Evolutionary conservation across 2,329 filamentous ascomycete species (phyloP), one percentile per base, ranked within the genome.

Genomic region (Pseudocercospora fijiensis): DNA sequence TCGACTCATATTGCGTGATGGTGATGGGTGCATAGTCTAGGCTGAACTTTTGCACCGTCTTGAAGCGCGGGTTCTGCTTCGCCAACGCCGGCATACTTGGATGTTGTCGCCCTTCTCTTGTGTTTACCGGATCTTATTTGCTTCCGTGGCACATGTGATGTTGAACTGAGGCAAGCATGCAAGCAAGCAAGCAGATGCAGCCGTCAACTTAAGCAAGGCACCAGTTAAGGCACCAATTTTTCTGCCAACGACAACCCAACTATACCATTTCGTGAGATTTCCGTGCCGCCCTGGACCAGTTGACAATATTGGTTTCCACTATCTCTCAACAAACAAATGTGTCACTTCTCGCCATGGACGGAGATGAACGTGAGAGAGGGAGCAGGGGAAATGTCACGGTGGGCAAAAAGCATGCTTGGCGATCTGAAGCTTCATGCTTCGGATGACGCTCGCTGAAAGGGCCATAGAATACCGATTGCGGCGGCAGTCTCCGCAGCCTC

Each of bases 1-100:
- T 87, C 5, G 95, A 99, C 74, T 96, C 92, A 90, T 99, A 99
- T 76, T 97, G 93, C 22, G 92, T 94, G 77, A 99, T 90, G 61
- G 85, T 87, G 67, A 90, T 90, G 10, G 93, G 90, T 11, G 93
- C 92, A 81, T 97, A 99, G 75, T 97, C 91, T 7, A 91, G 89
- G 69, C 90, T 85, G 80, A 99, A 96, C 73, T 86, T 88, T 75
- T 96, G 92, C 56, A 96, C 83, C 72, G 88, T 90, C 76, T 88
- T 91, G 79, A 98, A 98, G 73, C 88, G 85, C 2, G 79, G 75
- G 60, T 75, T 75, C 62, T 79, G 79, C 58, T 81, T 68, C 51
- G 75, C 70, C 33, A 70, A 67, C 30, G 72, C 72, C 16, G 72
- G 70, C 73, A 75, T 75, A 24, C 11, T 64, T 53, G 60, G 41